phyloP scores from a whole-genome alignment of 1,139 yeast genomes.

The Magnusiomyces fungicola region DNA sequence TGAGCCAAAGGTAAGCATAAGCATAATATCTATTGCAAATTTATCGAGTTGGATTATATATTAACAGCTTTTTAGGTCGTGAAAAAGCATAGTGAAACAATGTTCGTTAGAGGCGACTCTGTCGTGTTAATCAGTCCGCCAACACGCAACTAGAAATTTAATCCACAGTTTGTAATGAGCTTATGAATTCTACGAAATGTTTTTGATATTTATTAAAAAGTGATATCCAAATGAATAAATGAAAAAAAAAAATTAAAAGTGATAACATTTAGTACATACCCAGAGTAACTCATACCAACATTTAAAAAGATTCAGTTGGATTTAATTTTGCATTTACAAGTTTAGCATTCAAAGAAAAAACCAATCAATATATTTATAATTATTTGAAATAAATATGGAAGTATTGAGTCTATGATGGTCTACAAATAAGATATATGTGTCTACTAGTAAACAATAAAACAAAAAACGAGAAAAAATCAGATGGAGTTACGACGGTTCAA shows the following conservation, averaged over 20 bases:
- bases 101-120: conserved; percentile 93
- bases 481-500: conserved; percentile 57
- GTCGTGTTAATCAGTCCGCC: conserved; percentile 66
- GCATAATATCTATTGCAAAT: not conserved
- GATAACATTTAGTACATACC: too few relatives aligned
- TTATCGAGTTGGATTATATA: not conserved
- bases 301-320: too few relatives aligned
- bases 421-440: too few relatives aligned
- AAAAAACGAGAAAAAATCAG: conserved; percentile 20
- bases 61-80: conserved; percentile 29
- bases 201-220: not conserved
- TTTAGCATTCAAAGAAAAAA: too few relatives aligned
- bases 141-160: conserved; percentile 11
- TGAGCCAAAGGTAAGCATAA: conserved; percentile 33
- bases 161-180: not conserved
- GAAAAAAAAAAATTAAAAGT: too few relatives aligned
- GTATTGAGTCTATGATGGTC: too few relatives aligned
- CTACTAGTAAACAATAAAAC: too few relatives aligned
- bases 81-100: conserved; percentile 75
- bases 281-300: too few relatives aligned
- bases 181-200: not conserved
- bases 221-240: too few relatives aligned
- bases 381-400: not conserved
- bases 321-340: too few relatives aligned
- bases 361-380: not conserved